Evolutionary conservation across 1,284 basidiomycete species (phyloP), one percentile per base, ranked within the genome.

Genomic region (Sutorius eximius): DNA sequence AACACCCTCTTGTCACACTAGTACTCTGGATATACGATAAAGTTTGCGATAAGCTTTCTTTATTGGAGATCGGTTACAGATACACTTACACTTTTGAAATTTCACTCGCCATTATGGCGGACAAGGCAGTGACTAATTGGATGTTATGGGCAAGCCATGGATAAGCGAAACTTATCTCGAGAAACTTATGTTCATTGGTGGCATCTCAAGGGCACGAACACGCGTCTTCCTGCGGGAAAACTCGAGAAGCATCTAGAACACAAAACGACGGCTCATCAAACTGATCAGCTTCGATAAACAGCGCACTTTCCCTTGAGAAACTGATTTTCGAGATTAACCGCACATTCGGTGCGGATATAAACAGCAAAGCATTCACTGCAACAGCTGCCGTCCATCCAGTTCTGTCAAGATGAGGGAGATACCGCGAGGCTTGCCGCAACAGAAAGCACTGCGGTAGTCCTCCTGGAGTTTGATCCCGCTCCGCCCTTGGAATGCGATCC

Each of bases 21-120:
- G 5, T 48, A 49, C 52, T 51, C 34, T 67, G 63, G 68, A 61
- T 65, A 60, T 59, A 53, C 66, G 66, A 74, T 74, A 68, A 63
- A 69, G 71, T 75, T 74, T 61, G 61, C 69, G 70, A 75, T 73
- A 71, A 69, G 60, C 67, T 74, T 71, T 66, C 59, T 59, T 56
- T 50, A 58, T 61, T 56, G 45, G 57, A 59, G 44, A 71, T 61
- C 58, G 49, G 55, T 52, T 49, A 15, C 45, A 59, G 42, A 58
- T 51, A 45, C 55, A 49, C 58, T 44, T 51, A 47, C 52, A 48
- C 58, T 44, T 51, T 45, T 51, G 55, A 52, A 42, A 24, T 16
- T 43, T 44, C 48, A 34, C 50, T 51, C 51, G 20, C 53, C 30
- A 5, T 5, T 43, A 32, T 49, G 42, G 43, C 48, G 40, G 59